Evolutionary conservation across 2,329 filamentous ascomycete genomes (phyloP).

Genomic region (Chaetomium sp.): DNA sequence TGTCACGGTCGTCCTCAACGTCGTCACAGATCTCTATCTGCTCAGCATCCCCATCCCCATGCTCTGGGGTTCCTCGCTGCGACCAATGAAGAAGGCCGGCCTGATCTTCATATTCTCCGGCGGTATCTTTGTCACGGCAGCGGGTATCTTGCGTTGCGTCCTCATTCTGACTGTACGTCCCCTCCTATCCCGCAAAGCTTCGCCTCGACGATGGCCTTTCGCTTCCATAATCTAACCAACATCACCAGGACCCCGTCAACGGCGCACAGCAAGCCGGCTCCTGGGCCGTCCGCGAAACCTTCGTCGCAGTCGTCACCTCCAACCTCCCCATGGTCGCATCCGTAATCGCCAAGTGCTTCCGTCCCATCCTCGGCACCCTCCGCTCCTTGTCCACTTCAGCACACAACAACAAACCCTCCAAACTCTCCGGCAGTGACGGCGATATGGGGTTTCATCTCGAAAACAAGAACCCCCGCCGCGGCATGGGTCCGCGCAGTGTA

Average conservation of each 20-base stretch:
- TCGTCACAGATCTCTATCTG: conserved; percentile 36
- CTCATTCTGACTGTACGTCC: conserved; percentile 37
- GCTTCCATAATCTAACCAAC: not conserved
- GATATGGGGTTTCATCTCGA: conserved; percentile 21
- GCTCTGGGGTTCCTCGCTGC: conserved; percentile 46
- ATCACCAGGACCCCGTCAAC: conserved; percentile 28
- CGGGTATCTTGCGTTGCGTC: conserved; percentile 47
- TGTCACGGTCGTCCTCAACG: conserved; percentile 34
- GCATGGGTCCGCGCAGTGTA: conserved; percentile 23
- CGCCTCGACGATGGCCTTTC: not conserved
- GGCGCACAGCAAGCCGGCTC: conserved; percentile 34
- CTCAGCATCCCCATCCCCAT: conserved; percentile 40
- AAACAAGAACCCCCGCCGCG: conserved; percentile 26
- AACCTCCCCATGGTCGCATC: conserved; percentile 38
- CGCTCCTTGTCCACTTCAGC: conserved; percentile 25
- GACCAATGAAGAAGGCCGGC: conserved; percentile 43
- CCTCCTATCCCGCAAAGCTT: not conserved
- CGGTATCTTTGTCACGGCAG: conserved; percentile 49
- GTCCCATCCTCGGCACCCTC: conserved; percentile 32
- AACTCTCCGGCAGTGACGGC: conserved; percentile 9
- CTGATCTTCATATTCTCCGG: conserved; percentile 49
- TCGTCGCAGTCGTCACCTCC: conserved; percentile 34
- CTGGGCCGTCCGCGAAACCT: conserved; percentile 36
- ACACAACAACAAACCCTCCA: conserved; percentile 3
- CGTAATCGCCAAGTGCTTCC: conserved; percentile 33